Evolutionary conservation across 805 yeast species (phyloP), one percentile per base, ranked within the genome.

Genomic region (Kodamaea kaohsiungensis): DNA sequence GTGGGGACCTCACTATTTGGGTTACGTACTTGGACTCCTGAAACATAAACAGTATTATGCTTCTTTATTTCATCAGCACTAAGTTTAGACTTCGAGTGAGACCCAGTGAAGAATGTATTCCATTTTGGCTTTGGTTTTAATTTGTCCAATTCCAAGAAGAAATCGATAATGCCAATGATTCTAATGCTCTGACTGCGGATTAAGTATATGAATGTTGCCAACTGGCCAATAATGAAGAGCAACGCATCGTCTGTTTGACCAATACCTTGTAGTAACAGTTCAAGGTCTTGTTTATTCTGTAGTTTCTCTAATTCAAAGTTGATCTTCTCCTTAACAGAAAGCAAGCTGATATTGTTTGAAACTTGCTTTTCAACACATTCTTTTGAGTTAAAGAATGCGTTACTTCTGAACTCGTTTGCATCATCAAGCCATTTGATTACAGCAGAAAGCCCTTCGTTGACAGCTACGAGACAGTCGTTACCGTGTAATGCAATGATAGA

Each of bases 1-100:
- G 60, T 51, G 2, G 73, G 72, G 12, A 68, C 59, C 17, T 60
- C 48, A 1, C 70, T 54, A 56, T 69, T 73, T 1, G 76, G 73
- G 51, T 71, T 61, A 22, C 76, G 53, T 17, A 16, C 43, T 43
- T 58, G 60, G 30, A 65, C 51, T 27, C 48, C 49, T 13, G 55
- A 43, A 22, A 48, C 43, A 40, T 59, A 50, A 38, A 52, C 18
- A 9, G 16, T 15, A 12, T 33, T 16, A 27, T 46, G 18, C 16
- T 52, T 27, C 8, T 43, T 27, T 1, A 16, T 30, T 5, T 30
- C 18, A 8, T 33, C 33, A 2, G 13, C 35, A 42, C 43, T 39
- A 16, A 17, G 58, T 42, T 38, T 38, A 30, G 22, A 22, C 45
- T 45, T 56, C 7, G 27, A 8, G 19, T 37, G 15, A 27, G 49